Conservation (phyloP, 345 rosid species). For the Acer saccharum region DNA sequence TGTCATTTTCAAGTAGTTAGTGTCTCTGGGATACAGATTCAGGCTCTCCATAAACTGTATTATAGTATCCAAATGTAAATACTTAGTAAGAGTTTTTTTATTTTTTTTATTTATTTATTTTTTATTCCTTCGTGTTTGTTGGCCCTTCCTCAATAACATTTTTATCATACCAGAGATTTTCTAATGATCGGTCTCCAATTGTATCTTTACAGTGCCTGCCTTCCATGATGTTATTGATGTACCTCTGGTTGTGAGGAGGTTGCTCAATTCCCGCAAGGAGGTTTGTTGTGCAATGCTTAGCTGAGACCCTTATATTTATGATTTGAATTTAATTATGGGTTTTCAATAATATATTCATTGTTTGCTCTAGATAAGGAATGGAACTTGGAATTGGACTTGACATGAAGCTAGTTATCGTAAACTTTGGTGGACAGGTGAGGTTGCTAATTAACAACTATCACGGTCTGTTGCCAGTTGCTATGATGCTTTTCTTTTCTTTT, state of each 20-base stretch:
- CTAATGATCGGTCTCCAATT: slow-evolving; percentile 2
- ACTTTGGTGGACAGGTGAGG: slow-evolving; percentile 97
- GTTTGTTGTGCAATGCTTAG: slow-evolving; percentile 45
- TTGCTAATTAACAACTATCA: not conserved
- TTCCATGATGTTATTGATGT: slow-evolving; percentile 94
- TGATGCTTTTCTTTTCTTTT: too few relatives aligned
- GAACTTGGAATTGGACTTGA: slow-evolving; percentile 81
- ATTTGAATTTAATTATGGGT: slow-evolving; percentile 13
- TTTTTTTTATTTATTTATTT: too few relatives aligned
- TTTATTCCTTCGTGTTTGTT: slow-evolving; percentile 21
- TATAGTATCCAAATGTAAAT: slow-evolving; percentile 19
- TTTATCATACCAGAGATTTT: not conserved
- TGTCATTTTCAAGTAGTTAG: too few relatives aligned
- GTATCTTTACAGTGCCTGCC: slow-evolving; percentile 81
- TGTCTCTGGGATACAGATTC: slow-evolving; percentile 14
- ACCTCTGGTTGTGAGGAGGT: slow-evolving; percentile 93
- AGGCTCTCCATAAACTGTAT: slow-evolving; percentile 20
- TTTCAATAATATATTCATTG: slow-evolving; percentile 15
- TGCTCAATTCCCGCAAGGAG: slow-evolving; percentile 90
- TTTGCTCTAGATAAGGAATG: slow-evolving; percentile 65
- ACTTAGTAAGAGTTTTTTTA: too few relatives aligned
- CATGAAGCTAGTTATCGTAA: slow-evolving; percentile 88
- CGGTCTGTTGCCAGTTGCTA: not conserved
- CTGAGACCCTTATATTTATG: slow-evolving; percentile 4
- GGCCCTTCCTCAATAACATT: slow-evolving; percentile 2